phyloP scores from a whole-genome alignment of 2,329 filamentous ascomycete genomes.

The Chaetomium globosum region DNA sequence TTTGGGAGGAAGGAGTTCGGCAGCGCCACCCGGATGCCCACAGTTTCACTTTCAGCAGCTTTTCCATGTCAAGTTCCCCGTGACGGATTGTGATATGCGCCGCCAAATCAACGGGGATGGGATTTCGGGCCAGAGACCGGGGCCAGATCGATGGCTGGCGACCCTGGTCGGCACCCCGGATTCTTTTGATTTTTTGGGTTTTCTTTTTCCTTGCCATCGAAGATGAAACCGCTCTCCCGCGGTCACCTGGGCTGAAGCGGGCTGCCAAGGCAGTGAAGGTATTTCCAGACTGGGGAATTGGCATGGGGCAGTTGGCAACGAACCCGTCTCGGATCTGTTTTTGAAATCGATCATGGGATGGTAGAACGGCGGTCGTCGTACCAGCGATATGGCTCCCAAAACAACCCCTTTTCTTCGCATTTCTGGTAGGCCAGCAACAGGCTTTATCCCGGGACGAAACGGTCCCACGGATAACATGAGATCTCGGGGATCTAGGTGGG shows the following conservation, averaged over 20 bases:
- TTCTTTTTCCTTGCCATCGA: constrained; percentile 10
- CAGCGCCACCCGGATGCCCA: constrained; percentile 2
- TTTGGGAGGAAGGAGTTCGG: background rate
- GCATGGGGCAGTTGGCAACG: too few relatives aligned
- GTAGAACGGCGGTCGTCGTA: background rate
- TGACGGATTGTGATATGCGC: constrained; percentile 13
- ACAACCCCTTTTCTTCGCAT: background rate
- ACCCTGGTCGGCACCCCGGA: background rate
- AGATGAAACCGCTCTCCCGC: constrained; percentile 9
- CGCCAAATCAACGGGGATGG: background rate
- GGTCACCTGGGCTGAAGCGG: constrained; percentile 11
- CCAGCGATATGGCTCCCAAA: background rate
- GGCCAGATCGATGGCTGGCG: background rate
- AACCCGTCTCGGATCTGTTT: background rate
- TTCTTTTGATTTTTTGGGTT: constrained; percentile 3
- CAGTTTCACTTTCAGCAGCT: constrained; percentile 1
- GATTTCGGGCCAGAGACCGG: constrained; percentile 1
- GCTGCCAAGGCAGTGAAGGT: constrained; percentile 4
- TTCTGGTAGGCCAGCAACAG: background rate
- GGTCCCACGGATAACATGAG: background rate
- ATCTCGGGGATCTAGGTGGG: background rate
- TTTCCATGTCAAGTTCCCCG: constrained; percentile 7
- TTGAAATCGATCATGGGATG: too few relatives aligned
- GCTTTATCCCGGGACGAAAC: background rate
- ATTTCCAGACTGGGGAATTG: constrained; percentile 3